These are phyloP conservation scores for Sanghuangporus sanghuang DNA, from an alignment of 1,284 basidiomycete genomes.

Conservation along the genomic window DNA sequence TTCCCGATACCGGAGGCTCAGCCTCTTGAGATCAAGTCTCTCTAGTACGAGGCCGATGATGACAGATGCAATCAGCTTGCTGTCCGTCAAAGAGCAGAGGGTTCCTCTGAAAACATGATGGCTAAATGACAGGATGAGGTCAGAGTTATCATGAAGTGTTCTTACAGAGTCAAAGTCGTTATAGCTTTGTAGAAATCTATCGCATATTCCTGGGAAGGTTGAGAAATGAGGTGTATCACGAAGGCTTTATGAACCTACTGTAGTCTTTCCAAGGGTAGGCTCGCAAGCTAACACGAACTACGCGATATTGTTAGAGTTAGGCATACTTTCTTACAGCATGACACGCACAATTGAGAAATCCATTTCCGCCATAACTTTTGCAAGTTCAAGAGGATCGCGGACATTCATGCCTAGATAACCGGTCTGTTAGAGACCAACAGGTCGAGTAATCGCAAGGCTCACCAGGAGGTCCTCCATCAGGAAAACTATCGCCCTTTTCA, in stretches of 20 bases:
- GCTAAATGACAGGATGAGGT: neutral
- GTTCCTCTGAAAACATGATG: conserved; percentile 3
- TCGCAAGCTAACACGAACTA: conserved; percentile 1
- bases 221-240: neutral
- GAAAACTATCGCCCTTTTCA: conserved; percentile 34
- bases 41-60: conserved; percentile 52
- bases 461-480: conserved; percentile 21
- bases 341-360: neutral
- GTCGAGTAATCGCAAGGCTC: neutral
- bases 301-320: neutral
- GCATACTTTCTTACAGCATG: too few relatives aligned
- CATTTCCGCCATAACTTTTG: conserved; percentile 39
- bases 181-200: conserved; percentile 3
- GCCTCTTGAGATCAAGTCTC: conserved; percentile 52
- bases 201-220: neutral
- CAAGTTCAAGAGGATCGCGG: conserved; percentile 45
- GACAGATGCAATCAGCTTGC: conserved; percentile 45
- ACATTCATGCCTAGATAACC: conserved; percentile 22
- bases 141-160: conserved; percentile 26
- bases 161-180: neutral
- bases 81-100: conserved; percentile 50
- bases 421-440: conserved; percentile 6
- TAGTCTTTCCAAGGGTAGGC: neutral
- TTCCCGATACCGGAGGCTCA: conserved; percentile 34
- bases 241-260: neutral